Conservation (phyloP, 805 yeast genomes). For the Yueomyces sinensis region DNA sequence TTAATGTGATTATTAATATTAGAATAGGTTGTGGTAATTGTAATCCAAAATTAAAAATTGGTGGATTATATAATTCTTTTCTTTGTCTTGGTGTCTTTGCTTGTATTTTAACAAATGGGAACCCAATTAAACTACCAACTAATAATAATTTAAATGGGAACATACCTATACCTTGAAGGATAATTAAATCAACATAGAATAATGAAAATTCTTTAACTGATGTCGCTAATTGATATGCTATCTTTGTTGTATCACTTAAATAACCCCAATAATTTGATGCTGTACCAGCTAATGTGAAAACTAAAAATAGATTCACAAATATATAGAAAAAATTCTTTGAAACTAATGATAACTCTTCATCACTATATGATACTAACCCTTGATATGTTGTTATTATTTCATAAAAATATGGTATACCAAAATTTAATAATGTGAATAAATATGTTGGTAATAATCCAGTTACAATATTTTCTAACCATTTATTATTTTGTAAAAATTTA, state of each 20-base stretch:
- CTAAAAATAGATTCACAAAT: slow-evolving; percentile 84
- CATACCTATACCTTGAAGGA: slow-evolving; percentile 76
- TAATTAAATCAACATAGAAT: slow-evolving; percentile 80
- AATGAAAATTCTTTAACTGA: slow-evolving; percentile 68
- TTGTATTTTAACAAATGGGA: slow-evolving; percentile 49
- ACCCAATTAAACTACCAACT: slow-evolving; percentile 63
- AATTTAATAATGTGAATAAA: slow-evolving; percentile 73
- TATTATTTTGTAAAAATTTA: slow-evolving; percentile 42
- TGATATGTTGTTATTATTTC: slow-evolving; percentile 73
- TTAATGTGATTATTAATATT: slow-evolving; percentile 69
- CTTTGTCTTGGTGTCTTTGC: slow-evolving; percentile 79
- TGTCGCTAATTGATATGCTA: slow-evolving; percentile 77
- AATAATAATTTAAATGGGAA: slow-evolving; percentile 79
- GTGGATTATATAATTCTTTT: slow-evolving; percentile 67
- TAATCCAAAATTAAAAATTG: slow-evolving; percentile 83
- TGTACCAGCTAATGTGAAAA: slow-evolving; percentile 89
- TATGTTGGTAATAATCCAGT: slow-evolving; percentile 88
- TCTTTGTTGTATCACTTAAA: slow-evolving; percentile 76
- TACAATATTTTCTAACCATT: slow-evolving; percentile 65
- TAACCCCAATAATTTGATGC: slow-evolving; percentile 71
- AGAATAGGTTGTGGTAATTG: slow-evolving; percentile 86
- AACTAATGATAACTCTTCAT: slow-evolving; percentile 80
- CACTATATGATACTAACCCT: slow-evolving; percentile 85
- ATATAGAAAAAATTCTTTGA: slow-evolving; percentile 90
- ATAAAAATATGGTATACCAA: slow-evolving; percentile 73